A percentile compares a stretch with the other conserved stretches of the same genome.
phyloP scores from a whole-genome alignment of 179 eudicot species.

The Kewa caespitosa region DNA sequence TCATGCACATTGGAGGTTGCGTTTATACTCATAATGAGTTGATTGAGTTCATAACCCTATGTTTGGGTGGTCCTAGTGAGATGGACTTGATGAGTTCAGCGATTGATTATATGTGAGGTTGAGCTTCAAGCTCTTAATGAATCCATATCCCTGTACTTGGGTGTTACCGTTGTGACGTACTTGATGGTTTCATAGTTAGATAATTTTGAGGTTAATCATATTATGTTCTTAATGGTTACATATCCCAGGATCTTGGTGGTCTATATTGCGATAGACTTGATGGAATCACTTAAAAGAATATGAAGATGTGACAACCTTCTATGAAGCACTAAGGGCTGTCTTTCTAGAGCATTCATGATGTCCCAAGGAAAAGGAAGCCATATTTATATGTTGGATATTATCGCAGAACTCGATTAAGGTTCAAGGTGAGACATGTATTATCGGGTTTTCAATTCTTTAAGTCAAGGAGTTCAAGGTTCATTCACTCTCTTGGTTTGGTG shows the following conservation, averaged over 20 bases:
- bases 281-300: not conserved
- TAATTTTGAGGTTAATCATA: not conserved
- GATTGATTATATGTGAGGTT: not conserved
- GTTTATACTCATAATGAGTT: too few species aligned
- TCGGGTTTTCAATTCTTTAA: not conserved
- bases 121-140: not conserved
- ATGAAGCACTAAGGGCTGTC: not conserved
- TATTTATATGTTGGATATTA: not conserved
- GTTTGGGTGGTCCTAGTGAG: too few species aligned
- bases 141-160: not conserved
- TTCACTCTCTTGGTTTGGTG: not conserved
- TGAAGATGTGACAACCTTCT: not conserved
- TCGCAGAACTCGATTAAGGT: not conserved
- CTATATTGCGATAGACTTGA: not conserved
- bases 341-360: not conserved
- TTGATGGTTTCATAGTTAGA: not conserved
- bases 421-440: not conserved
- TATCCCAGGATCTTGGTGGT: not conserved
- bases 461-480: not conserved
- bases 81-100: too few species aligned
- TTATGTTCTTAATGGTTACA: not conserved
- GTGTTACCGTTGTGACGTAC: not conserved
- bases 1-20: too few species aligned
- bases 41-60: too few species aligned
- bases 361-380: not conserved